phyloP scores from a whole-genome alignment of 768 basidiomycete genomes.

The Porphyrellus cyaneotinctus region DNA sequence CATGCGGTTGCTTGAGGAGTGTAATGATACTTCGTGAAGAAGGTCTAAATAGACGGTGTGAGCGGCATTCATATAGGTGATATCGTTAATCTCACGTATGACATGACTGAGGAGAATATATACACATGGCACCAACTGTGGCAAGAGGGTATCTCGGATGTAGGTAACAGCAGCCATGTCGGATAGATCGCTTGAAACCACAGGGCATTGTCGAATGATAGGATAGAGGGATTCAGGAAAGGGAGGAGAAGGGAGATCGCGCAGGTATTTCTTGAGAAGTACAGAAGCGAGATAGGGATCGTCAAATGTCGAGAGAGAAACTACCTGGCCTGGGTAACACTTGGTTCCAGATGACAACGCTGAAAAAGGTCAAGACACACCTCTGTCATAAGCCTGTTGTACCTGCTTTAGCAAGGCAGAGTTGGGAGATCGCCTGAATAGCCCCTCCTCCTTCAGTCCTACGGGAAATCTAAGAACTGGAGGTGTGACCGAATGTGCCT shows the following conservation, averaged over 20 bases:
- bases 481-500: neutral
- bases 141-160: conserved; percentile 64
- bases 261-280: conserved; percentile 79
- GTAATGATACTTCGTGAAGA: conserved; percentile 73
- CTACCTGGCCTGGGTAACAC: conserved; percentile 56
- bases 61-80: conserved; percentile 5
- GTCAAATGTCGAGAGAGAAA: conserved; percentile 69
- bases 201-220: conserved; percentile 63
- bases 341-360: conserved; percentile 3
- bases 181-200: conserved; percentile 44
- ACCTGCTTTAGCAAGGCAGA: conserved; percentile 67
- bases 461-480: neutral
- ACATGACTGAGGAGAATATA: conserved; percentile 72
- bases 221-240: conserved; percentile 70
- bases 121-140: conserved; percentile 63
- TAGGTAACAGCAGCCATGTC: conserved; percentile 61
- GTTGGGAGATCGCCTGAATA: conserved; percentile 80
- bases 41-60: conserved; percentile 47
- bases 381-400: conserved; percentile 82
- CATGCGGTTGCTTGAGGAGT: conserved; percentile 69
- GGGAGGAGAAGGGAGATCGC: conserved; percentile 75
- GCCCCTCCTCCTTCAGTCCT: conserved; percentile 68
- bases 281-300: conserved; percentile 84
- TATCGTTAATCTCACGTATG: conserved; percentile 44
- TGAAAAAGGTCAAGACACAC: conserved; percentile 29